Conservation (phyloP, 345 rosid genomes). For the Clausena lansium region DNA sequence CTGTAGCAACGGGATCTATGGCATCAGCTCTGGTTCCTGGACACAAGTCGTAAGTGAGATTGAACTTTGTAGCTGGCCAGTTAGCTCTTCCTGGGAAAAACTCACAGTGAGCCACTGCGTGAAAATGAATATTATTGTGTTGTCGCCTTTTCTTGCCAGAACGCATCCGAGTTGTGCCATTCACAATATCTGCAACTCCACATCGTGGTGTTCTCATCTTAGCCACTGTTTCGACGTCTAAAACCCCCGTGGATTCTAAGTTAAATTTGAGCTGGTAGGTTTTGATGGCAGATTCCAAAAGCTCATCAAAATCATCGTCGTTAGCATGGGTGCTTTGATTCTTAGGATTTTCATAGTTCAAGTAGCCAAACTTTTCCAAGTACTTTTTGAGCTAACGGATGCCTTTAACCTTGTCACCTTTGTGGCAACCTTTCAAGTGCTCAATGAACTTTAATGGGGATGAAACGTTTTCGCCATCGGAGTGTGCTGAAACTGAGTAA, state of each 20-base stretch:
- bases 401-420: constrained; percentile 30
- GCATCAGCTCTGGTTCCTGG: constrained; percentile 3
- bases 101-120: constrained; percentile 18
- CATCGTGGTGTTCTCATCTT: constrained; percentile 35
- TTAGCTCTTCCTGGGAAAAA: constrained; percentile 21
- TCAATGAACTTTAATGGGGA: constrained; percentile 27
- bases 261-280: constrained; percentile 32
- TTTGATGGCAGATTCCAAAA: constrained; percentile 30
- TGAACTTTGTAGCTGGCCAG: constrained; percentile 39
- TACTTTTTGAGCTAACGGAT: constrained; percentile 28
- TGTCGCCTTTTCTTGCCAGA: constrained; percentile 9
- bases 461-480: background rate
- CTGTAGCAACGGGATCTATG: constrained; percentile 4
- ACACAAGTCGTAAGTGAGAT: constrained; percentile 24
- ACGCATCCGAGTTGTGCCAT: constrained; percentile 26
- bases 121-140: constrained; percentile 7
- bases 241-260: constrained; percentile 16
- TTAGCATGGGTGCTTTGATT: background rate
- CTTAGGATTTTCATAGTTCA: background rate
- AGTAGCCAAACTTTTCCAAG: constrained; percentile 37
- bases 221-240: constrained; percentile 23
- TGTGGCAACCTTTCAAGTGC: constrained; percentile 31
- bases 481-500: background rate
- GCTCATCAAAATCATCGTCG: constrained; percentile 31
- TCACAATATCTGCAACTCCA: constrained; percentile 33